Evolutionary conservation across 1,284 basidiomycete genomes (phyloP).

Genomic region (Vanrija sp.): DNA sequence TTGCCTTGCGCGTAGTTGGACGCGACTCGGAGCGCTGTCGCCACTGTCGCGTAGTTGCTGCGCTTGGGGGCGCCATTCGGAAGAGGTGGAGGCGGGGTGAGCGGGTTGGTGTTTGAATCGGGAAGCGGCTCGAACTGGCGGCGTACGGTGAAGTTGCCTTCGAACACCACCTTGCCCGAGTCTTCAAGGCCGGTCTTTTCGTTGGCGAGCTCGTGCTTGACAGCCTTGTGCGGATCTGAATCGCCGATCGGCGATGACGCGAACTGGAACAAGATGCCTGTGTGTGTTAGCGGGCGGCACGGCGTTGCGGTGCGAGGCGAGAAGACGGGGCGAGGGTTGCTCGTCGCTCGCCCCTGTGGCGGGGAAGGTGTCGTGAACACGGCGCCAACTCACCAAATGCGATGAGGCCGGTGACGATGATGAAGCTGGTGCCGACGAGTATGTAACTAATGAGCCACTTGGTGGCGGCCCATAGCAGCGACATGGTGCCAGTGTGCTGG

Average conservation of each 20-base stretch:
- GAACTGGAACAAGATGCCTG: slow-evolving; percentile 53
- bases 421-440: slow-evolving; percentile 78
- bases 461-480: slow-evolving; percentile 34
- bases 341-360: too few relatives aligned
- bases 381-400: slow-evolving; percentile 48
- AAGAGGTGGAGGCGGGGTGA: slow-evolving; percentile 12
- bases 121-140: slow-evolving; percentile 65
- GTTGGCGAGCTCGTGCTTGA: slow-evolving; percentile 35
- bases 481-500: background rate
- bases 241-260: slow-evolving; percentile 72
- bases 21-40: slow-evolving; percentile 49
- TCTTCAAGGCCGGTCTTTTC: slow-evolving; percentile 20
- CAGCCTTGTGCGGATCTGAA: slow-evolving; percentile 52
- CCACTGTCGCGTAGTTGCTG: slow-evolving; percentile 10
- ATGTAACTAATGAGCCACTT: slow-evolving; percentile 58
- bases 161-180: slow-evolving; percentile 9
- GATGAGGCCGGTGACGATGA: slow-evolving; percentile 64
- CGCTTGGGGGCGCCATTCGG: slow-evolving; percentile 34
- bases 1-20: slow-evolving; percentile 51
- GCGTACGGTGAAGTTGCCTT: slow-evolving; percentile 79
- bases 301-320: too few relatives aligned
- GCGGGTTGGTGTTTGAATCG: slow-evolving; percentile 44
- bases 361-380: too few relatives aligned
- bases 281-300: background rate
- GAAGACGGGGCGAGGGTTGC: too few relatives aligned